A percentile compares a stretch with the other conserved stretches of the same genome.
These are phyloP conservation scores for Novakomyces olei DNA, from an alignment of 805 yeast genomes.

Conservation along the genomic window DNA sequence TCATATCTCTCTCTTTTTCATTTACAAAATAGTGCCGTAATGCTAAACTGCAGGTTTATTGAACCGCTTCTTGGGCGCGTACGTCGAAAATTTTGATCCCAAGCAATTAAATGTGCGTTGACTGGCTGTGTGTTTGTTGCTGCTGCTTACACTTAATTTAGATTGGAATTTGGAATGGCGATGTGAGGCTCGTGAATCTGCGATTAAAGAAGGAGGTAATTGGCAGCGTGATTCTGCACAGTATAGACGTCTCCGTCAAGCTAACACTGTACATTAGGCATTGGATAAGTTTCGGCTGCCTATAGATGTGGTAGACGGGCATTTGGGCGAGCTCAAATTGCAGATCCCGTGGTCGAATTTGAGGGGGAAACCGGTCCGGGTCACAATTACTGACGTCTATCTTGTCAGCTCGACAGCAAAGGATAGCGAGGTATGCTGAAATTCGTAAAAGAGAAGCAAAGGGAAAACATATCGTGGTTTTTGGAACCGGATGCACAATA, in stretches of 20 bases:
- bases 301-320: conserved; percentile 69
- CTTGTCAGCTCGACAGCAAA: conserved; percentile 24
- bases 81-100: conserved; percentile 89
- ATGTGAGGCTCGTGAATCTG: conserved; percentile 62
- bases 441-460: conserved; percentile 7
- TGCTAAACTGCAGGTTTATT: conserved; percentile 23
- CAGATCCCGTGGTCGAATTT: conserved; percentile 95
- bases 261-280: conserved; percentile 21
- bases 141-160: too few relatives aligned
- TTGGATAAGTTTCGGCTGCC: conserved; percentile 73
- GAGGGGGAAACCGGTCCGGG: conserved; percentile 77
- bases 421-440: conserved; percentile 25
- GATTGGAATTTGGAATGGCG: conserved; percentile 95
- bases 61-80: conserved; percentile 22
- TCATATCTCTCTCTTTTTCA: too few relatives aligned
- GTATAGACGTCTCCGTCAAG: too few relatives aligned
- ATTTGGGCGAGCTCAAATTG: conserved; percentile 65
- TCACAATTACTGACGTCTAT: conserved; percentile 68
- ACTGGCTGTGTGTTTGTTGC: too few relatives aligned
- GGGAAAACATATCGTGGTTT: conserved; percentile 1
- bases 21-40: neutral
- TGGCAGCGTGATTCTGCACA: conserved; percentile 1
- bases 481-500: conserved; percentile 1
- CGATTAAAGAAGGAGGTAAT: conserved; percentile 49
- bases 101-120: conserved; percentile 76